phyloP scores from a whole-genome alignment of 768 basidiomycete genomes.

The Gloeostereum incarnatum region DNA sequence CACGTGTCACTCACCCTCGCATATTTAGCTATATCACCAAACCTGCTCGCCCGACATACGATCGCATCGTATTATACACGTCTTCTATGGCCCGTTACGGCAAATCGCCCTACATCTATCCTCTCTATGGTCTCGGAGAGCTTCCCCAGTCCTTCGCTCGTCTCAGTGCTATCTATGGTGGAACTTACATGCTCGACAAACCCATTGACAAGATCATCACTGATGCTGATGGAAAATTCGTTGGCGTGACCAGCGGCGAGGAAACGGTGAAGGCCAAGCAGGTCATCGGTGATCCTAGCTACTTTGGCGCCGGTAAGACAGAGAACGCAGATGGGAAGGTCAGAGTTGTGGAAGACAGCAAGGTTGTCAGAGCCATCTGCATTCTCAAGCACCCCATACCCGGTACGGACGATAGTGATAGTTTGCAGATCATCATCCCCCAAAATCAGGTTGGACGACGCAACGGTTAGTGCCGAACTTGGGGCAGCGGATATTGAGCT shows the following conservation, averaged over 20 bases:
- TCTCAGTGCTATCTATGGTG: conserved; percentile 96
- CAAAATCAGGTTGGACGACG: conserved; percentile 93
- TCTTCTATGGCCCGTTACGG: conserved; percentile 98
- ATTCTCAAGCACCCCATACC: conserved; percentile 97
- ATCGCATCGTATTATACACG: conserved; percentile 95
- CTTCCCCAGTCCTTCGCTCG: conserved; percentile 98
- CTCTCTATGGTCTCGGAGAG: conserved; percentile 96
- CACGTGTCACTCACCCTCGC: conserved; percentile 5
- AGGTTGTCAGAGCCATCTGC: conserved; percentile 95
- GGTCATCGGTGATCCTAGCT: conserved; percentile 96
- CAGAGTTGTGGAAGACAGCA: conserved; percentile 85
- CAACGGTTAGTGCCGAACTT: conserved; percentile 73
- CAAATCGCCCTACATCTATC: conserved; percentile 99
- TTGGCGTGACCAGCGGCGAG: conserved; percentile 80
- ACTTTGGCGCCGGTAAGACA: conserved; percentile 81
- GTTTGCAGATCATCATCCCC: conserved; percentile 95
- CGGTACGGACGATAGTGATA: conserved; percentile 92
- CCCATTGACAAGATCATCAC: conserved; percentile 84
- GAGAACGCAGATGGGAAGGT: conserved; percentile 66
- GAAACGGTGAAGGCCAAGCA: conserved; percentile 97
- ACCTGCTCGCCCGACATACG: conserved; percentile 82
- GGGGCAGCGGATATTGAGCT: too few relatives aligned
- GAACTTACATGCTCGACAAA: conserved; percentile 99
- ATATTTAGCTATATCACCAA: conserved; percentile 79
- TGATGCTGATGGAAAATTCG: conserved; percentile 78